Evolutionary conservation across 2,329 filamentous ascomycete species (phyloP).

Genomic region (Aspergillus fischeri): DNA sequence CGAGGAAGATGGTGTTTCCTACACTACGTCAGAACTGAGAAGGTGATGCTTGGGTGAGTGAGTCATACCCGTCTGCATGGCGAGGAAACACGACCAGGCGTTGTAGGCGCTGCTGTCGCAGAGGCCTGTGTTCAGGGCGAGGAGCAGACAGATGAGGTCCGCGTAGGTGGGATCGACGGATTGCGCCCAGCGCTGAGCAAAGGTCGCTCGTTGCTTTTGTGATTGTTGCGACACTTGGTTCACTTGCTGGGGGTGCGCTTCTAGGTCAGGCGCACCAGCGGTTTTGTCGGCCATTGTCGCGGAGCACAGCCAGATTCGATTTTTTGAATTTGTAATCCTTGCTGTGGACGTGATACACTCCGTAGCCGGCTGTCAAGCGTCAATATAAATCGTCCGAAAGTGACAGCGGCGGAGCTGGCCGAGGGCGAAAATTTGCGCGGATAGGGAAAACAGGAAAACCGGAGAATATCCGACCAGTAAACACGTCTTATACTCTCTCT

Average conservation of each 20-base stretch:
- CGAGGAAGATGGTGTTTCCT: constrained; percentile 47
- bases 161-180: constrained; percentile 29
- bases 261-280: constrained; percentile 6
- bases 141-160: constrained; percentile 37
- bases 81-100: constrained; percentile 45
- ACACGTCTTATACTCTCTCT: neutral
- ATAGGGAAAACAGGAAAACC: neutral
- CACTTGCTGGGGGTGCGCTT: constrained; percentile 2
- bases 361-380: neutral
- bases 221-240: neutral
- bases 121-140: constrained; percentile 40
- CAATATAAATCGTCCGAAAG: neutral
- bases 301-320: neutral
- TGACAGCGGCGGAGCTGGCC: neutral
- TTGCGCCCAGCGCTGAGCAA: constrained; percentile 27
- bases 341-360: neutral
- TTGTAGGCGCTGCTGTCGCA: constrained; percentile 45
- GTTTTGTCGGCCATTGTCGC: neutral
- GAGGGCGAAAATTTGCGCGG: neutral
- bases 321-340: neutral
- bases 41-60: too few relatives aligned
- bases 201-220: neutral
- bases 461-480: neutral
- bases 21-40: neutral
- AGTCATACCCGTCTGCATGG: constrained; percentile 45